phyloP scores from a whole-genome alignment of 2,329 filamentous ascomycete species.

The Trichoderma semiorbis region DNA sequence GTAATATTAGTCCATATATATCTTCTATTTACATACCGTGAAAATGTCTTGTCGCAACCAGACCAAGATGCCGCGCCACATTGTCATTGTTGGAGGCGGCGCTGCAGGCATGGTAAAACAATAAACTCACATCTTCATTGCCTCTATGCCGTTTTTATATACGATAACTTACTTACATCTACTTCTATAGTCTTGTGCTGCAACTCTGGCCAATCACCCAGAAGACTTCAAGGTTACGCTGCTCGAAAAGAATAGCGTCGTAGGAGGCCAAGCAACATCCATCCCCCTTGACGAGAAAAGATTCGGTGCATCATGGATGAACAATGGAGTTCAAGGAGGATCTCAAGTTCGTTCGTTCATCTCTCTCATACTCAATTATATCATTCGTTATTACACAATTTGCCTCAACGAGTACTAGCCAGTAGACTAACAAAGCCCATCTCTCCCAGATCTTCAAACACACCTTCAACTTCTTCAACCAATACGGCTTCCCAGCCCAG shows the following conservation, averaged over 20 bases:
- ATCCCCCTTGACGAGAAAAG: slow-evolving; percentile 55
- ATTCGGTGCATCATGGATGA: slow-evolving; percentile 58
- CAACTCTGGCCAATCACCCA: slow-evolving; percentile 62
- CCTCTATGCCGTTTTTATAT: background rate
- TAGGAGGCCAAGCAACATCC: slow-evolving; percentile 59
- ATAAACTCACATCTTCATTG: background rate
- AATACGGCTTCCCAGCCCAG: slow-evolving; percentile 53
- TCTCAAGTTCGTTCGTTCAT: slow-evolving; percentile 31
- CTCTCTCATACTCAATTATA: background rate
- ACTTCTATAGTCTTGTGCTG: slow-evolving; percentile 54
- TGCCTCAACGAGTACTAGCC: background rate
- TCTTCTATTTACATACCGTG: background rate
- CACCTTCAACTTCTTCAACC: slow-evolving; percentile 61
- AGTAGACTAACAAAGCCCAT: background rate
- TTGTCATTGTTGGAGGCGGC: slow-evolving; percentile 60
- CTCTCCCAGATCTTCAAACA: slow-evolving; percentile 58
- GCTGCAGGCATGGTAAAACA: slow-evolving; percentile 55
- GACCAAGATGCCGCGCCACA: slow-evolving; percentile 37
- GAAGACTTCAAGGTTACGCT: slow-evolving; percentile 64
- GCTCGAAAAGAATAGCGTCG: slow-evolving; percentile 55
- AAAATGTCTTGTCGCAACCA: background rate
- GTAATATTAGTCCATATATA: background rate
- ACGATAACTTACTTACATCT: background rate
- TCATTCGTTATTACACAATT: background rate
- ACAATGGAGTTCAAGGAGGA: slow-evolving; percentile 62